phyloP scores from a whole-genome alignment of 2,329 filamentous ascomycete genomes.

The Biscogniauxia sp. region DNA sequence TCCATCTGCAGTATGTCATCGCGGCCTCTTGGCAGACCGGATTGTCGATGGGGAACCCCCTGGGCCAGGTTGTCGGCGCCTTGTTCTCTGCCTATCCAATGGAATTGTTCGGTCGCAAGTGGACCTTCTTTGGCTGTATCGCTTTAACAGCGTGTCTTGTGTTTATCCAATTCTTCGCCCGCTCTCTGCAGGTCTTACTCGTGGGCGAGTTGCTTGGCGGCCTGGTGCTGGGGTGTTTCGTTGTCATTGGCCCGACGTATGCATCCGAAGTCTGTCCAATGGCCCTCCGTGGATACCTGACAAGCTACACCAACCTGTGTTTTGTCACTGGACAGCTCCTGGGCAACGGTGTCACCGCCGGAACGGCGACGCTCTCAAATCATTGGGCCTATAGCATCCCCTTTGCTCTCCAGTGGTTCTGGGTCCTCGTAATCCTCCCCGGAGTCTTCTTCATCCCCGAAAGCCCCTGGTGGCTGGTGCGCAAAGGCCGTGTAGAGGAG shows the following conservation, averaged over 20 bases:
- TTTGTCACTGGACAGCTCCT: constrained; percentile 63
- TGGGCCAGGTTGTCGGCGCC: constrained; percentile 57
- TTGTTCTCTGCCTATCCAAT: constrained; percentile 47
- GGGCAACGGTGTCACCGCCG: constrained; percentile 46
- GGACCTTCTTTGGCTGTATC: constrained; percentile 45
- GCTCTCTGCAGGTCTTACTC: constrained; percentile 53
- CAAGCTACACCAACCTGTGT: constrained; percentile 59
- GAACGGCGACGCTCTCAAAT: constrained; percentile 37
- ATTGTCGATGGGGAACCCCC: constrained; percentile 51
- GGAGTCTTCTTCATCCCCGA: constrained; percentile 48
- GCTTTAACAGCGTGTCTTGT: constrained; percentile 49
- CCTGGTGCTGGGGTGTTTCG: constrained; percentile 59
- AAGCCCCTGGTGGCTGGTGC: constrained; percentile 50
- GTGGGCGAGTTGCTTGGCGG: constrained; percentile 61
- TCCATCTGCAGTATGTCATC: constrained; percentile 23
- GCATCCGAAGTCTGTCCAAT: constrained; percentile 61
- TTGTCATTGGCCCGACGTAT: constrained; percentile 57
- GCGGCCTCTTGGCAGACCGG: constrained; percentile 46
- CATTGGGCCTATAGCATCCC: constrained; percentile 51
- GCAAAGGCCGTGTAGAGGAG: constrained; percentile 40
- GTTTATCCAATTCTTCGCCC: constrained; percentile 63
- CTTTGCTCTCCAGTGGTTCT: constrained; percentile 51
- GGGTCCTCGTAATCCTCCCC: constrained; percentile 44
- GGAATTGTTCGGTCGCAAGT: constrained; percentile 44
- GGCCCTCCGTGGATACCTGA: constrained; percentile 55